Conservation (phyloP, 805 yeast species). For the Saccharomycopsis fibuligera region DNA sequence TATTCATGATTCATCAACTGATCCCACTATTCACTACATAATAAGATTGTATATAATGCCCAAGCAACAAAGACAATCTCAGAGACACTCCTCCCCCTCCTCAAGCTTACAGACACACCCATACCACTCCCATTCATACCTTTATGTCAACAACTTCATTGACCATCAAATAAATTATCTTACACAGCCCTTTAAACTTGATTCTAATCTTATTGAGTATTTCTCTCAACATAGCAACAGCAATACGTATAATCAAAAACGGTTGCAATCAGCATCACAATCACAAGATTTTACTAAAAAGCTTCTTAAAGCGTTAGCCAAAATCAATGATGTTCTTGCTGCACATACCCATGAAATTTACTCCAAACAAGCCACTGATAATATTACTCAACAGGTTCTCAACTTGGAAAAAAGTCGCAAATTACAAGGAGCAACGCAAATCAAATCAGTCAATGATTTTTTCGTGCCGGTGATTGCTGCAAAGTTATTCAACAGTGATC, state of each 20-base stretch:
- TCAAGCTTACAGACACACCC: no score
- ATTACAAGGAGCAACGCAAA: background rate
- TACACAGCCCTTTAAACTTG: background rate
- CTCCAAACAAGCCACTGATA: slow-evolving; percentile 9
- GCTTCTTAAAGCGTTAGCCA: background rate
- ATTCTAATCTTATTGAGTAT: no score
- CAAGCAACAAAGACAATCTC: no score
- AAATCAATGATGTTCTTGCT: slow-evolving; percentile 1
- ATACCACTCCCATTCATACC: no score
- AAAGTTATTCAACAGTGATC: background rate
- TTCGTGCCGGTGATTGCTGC: slow-evolving; percentile 6
- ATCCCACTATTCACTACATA: no score
- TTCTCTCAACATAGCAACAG: background rate
- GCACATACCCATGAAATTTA: background rate
- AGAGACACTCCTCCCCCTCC: no score
- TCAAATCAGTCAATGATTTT: background rate
- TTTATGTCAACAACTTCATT: background rate
- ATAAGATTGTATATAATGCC: no score
- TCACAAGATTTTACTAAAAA: background rate
- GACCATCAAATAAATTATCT: background rate
- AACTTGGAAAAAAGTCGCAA: slow-evolving; percentile 3
- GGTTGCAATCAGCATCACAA: no score
- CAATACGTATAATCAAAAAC: no score
- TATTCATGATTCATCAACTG: no score
- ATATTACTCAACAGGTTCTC: slow-evolving; percentile 5